These are phyloP conservation scores for Coniochaeta prunicola DNA, from an alignment of 2,329 filamentous ascomycete genomes.

Conservation along the genomic window DNA sequence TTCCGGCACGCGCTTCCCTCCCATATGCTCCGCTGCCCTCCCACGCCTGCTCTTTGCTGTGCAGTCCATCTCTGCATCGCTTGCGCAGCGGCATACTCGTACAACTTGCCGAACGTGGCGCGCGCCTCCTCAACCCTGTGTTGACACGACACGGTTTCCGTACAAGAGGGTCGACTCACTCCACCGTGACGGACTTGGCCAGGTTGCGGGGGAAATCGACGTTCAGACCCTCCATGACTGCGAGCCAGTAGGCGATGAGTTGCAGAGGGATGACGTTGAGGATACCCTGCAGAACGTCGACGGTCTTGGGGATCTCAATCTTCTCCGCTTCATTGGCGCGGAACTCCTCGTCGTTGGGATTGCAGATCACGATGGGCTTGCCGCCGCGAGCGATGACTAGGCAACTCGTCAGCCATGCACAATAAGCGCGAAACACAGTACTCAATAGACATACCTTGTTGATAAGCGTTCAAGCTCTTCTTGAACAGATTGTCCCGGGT, in stretches of 20 bases:
- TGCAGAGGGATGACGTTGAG: conserved; percentile 97
- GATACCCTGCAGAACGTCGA: conserved; percentile 91
- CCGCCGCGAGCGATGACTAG: conserved; percentile 89
- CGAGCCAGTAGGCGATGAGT: conserved; percentile 98
- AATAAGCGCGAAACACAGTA: neutral
- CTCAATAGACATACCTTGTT: conserved; percentile 65
- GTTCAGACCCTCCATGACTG: conserved; percentile 90
- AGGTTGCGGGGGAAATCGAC: conserved; percentile 98
- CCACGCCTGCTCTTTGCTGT: neutral
- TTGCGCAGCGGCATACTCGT: neutral
- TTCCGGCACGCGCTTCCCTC: neutral
- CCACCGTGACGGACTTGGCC: conserved; percentile 97
- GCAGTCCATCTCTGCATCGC: neutral
- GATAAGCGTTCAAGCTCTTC: conserved; percentile 99
- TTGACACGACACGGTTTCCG: too few relatives aligned
- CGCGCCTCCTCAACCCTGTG: too few relatives aligned
- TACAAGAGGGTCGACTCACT: conserved; percentile 53
- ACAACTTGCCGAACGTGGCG: neutral
- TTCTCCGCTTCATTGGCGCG: conserved; percentile 81
- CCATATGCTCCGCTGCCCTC: neutral
- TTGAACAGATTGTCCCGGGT: conserved; percentile 93
- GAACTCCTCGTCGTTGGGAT: conserved; percentile 84
- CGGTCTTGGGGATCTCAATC: conserved; percentile 94
- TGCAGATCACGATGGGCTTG: conserved; percentile 98
- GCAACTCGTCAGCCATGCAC: neutral